Conservation (phyloP, 176 grass and related monocot genomes). For the Cenchrus americanus region DNA sequence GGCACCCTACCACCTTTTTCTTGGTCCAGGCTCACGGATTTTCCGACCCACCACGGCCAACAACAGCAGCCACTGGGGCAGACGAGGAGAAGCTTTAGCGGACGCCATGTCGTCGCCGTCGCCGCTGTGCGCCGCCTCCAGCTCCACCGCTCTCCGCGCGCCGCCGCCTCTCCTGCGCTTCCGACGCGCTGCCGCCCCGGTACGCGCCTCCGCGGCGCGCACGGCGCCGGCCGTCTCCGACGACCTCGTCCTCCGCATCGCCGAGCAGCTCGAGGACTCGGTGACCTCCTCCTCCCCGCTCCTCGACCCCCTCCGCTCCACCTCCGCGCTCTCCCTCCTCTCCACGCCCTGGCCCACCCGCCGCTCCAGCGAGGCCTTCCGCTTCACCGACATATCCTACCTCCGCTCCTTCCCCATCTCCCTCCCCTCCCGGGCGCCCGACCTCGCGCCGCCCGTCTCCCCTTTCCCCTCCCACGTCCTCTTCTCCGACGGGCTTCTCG, state of each 20-base stretch:
- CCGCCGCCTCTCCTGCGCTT: not conserved
- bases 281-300: conserved; percentile 42
- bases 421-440: conserved; percentile 25
- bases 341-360: conserved; percentile 67
- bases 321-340: conserved; percentile 65
- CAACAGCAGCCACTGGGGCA: conserved; percentile 2
- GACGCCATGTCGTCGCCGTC: conserved; percentile 53
- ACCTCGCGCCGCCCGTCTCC: conserved; percentile 37
- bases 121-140: conserved; percentile 40
- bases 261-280: conserved; percentile 64
- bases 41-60: not conserved
- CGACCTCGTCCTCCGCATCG: conserved; percentile 57
- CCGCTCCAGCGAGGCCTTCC: conserved; percentile 66
- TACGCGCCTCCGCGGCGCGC: conserved; percentile 12
- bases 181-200: not conserved
- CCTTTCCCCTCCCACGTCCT: conserved; percentile 39
- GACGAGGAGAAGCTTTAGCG: conserved; percentile 41
- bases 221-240: conserved; percentile 52
- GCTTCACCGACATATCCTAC: conserved; percentile 70
- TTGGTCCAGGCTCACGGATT: conserved; percentile 4
- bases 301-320: conserved; percentile 54
- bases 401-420: conserved; percentile 61
- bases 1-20: not conserved
- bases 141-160: conserved; percentile 27
- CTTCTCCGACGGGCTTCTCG: conserved; percentile 55